A percentile compares a stretch with the other conserved stretches of the same genome.
Conservation (phyloP, 2,329 filamentous ascomycete species). For the Aspergillus unguis region DNA sequence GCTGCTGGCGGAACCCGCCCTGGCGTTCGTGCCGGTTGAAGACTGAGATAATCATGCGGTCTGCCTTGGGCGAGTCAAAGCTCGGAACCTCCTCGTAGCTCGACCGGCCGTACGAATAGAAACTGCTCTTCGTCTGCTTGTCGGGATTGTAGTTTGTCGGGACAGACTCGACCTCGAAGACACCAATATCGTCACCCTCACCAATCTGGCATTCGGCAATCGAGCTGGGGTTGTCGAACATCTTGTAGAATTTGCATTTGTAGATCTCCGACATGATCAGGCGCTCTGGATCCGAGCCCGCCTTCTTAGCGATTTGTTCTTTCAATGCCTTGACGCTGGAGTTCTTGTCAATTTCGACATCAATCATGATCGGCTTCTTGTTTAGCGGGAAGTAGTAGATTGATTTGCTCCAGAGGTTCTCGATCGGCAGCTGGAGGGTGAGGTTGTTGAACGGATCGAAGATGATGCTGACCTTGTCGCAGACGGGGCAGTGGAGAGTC, state of each 20-base stretch:
- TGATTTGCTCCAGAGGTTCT: slow-evolving; percentile 72
- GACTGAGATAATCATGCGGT: slow-evolving; percentile 47
- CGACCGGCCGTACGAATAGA: slow-evolving; percentile 28
- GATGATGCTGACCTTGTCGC: slow-evolving; percentile 94
- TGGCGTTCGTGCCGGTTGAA: slow-evolving; percentile 42
- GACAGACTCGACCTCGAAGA: slow-evolving; percentile 72
- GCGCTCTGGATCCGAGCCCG: slow-evolving; percentile 48
- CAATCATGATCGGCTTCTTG: slow-evolving; percentile 66
- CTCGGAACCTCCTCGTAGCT: slow-evolving; percentile 41
- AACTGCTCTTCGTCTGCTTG: slow-evolving; percentile 46
- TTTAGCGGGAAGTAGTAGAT: slow-evolving; percentile 76
- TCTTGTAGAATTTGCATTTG: slow-evolving; percentile 78
- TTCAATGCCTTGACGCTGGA: slow-evolving; percentile 56
- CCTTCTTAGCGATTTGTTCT: slow-evolving; percentile 54
- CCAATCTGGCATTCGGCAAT: slow-evolving; percentile 70
- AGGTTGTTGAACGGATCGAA: slow-evolving; percentile 97
- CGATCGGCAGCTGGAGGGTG: slow-evolving; percentile 83
- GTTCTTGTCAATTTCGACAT: slow-evolving; percentile 71
- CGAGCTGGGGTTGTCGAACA: slow-evolving; percentile 67
- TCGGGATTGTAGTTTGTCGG: slow-evolving; percentile 72
- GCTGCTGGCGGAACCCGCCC: slow-evolving; percentile 23
- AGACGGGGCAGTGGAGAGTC: slow-evolving; percentile 85
- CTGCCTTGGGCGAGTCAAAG: slow-evolving; percentile 44
- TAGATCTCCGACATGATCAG: slow-evolving; percentile 85
- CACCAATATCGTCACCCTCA: slow-evolving; percentile 59